Evolutionary conservation across 441 rosid genomes (phyloP), one percentile per base, ranked within the genome.

Genomic region (Heliophila coronopifolia): DNA sequence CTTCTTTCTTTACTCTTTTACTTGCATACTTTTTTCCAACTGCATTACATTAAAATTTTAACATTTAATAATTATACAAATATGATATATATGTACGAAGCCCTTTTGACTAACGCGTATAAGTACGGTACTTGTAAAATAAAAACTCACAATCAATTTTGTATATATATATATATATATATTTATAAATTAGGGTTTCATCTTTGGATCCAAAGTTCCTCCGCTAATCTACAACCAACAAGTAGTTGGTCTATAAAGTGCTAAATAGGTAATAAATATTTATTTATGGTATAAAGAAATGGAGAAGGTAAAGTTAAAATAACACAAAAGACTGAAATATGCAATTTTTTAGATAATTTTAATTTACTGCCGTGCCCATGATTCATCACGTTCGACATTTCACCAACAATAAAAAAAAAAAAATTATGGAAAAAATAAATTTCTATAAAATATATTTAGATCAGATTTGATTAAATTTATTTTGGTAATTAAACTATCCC

Each of bases 71-170:
- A n/a, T 35, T 2, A 44, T 39, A 12, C 4, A 4, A 5, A 39
- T 7, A 30, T 7, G 45, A 35, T 45, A 23, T 62, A 4, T 38
- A 17, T 54, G 56, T 53, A 45, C 55, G 9, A 38, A 27, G 6
- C 32, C 18, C 18, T 54, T 62, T 62, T 62, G 61, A 62, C 68
- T 63, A 54, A 57, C 4, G 33, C 25, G 50, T 54, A 54, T 36
- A 28, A 40, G 62, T 54, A 63, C 62, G 15, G 7, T 17, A 54
- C 3, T 33, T 54, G n/a, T 27, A 4, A 63, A 54, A 63, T 20
- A 39, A 50, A 46, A n/a, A n/a, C n/a, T 32, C 68, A 54, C 68
- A 63, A 54, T 56, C 62, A 32, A 18, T 40, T 32, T 40, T 46
- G 31, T 9, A 12, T n/a, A 36, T 2, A 51, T 7, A 17, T n/a